These are phyloP conservation scores for Martiniozyma abietophila DNA, from an alignment of 805 yeast genomes.

Conservation along the genomic window DNA sequence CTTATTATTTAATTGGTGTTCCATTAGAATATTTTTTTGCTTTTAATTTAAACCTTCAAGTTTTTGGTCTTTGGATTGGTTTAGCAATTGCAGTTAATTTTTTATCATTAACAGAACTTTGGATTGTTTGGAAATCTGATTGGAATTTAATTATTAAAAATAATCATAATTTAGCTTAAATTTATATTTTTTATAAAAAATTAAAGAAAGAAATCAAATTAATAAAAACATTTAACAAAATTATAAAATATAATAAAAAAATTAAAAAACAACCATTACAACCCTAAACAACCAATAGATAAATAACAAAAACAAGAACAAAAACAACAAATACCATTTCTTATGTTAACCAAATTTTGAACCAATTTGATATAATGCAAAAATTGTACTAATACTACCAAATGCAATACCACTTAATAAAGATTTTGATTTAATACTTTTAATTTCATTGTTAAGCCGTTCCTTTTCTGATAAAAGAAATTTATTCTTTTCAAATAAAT, in stretches of 20 bases:
- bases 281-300: not conserved
- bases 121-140: slow-evolving; percentile 35
- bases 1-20: slow-evolving; percentile 62
- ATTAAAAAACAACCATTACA: not conserved
- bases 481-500: not conserved
- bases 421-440: not conserved
- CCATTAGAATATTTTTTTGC: slow-evolving; percentile 60
- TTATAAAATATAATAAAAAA: not conserved
- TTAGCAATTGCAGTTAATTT: slow-evolving; percentile 34
- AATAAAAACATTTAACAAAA: not conserved
- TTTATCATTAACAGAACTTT: slow-evolving; percentile 32
- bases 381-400: slow-evolving; percentile 17
- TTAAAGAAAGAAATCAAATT: not conserved
- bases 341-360: slow-evolving; percentile 7
- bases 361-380: slow-evolving; percentile 21
- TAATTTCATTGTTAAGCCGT: slow-evolving; percentile 1
- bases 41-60: slow-evolving; percentile 34
- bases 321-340: not conserved
- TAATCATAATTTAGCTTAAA: slow-evolving; percentile 13
- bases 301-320: not conserved
- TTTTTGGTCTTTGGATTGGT: slow-evolving; percentile 70
- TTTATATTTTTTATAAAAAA: not conserved
- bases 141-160: slow-evolving; percentile 44
- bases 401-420: slow-evolving; percentile 12
- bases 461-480: slow-evolving; percentile 1